A percentile compares a stretch with the other conserved stretches of the same genome.
phyloP scores from a whole-genome alignment of 306 rosid genomes.

The Carpinus viminea region DNA sequence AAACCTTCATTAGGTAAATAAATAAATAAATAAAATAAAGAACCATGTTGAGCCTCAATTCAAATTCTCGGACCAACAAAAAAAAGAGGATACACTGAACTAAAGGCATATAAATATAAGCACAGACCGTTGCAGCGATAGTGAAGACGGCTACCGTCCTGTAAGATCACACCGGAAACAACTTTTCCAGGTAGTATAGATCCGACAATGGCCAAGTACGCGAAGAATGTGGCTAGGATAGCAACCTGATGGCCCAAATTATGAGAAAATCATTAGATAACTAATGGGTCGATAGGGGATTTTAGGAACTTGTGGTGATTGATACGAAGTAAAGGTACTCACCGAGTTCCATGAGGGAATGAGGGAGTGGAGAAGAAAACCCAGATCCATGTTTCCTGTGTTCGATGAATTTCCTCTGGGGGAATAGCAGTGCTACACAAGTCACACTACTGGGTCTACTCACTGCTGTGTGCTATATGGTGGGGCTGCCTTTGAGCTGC shows the following conservation, averaged over 20 bases:
- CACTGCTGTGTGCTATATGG: background rate
- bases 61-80: background rate
- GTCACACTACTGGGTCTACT: background rate
- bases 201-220: constrained; percentile 80
- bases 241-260: constrained; percentile 44
- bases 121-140: constrained; percentile 89
- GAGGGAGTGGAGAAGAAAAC: constrained; percentile 33
- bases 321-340: constrained; percentile 23
- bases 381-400: constrained; percentile 53
- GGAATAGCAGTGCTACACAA: background rate
- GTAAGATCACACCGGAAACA: constrained; percentile 64
- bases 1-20: constrained; percentile 48
- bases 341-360: constrained; percentile 59
- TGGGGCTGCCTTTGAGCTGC: background rate
- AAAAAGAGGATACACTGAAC: background rate
- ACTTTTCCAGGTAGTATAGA: constrained; percentile 70
- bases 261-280: constrained; percentile 6
- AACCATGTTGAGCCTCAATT: background rate
- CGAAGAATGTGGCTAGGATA: constrained; percentile 56
- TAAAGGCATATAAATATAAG: background rate
- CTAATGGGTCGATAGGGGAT: background rate
- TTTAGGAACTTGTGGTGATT: background rate
- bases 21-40: background rate
- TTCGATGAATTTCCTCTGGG: constrained; percentile 6
- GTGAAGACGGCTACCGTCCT: constrained; percentile 69